Evolutionary conservation across 345 rosid species (phyloP).

Genomic region (Lenwebbia sp.): DNA sequence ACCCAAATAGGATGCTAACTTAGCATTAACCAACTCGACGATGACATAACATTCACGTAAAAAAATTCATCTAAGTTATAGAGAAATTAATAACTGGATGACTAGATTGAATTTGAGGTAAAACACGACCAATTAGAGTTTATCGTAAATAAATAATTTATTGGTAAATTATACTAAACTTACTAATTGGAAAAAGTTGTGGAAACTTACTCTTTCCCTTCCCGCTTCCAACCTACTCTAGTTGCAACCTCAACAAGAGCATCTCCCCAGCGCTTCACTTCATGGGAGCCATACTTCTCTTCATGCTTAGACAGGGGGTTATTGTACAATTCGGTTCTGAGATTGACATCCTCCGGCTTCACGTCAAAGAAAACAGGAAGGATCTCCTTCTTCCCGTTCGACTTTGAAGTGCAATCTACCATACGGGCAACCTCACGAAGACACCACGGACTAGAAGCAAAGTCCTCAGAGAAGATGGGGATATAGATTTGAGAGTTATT

Average conservation of each 20-base stretch:
- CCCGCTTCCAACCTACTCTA: not conserved
- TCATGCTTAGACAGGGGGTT: not conserved
- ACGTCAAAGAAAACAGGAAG: not conserved
- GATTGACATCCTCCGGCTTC: not conserved
- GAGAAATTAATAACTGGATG: not conserved
- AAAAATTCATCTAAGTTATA: too few species aligned
- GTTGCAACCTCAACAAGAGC: not conserved
- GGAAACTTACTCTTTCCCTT: not conserved
- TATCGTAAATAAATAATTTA: too few species aligned
- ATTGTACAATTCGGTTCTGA: not conserved
- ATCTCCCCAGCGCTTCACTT: not conserved
- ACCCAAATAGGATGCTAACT: not conserved
- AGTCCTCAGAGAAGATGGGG: not conserved
- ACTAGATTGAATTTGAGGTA: not conserved
- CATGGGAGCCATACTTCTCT: not conserved
- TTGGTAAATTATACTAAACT: too few species aligned
- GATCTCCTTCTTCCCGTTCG: not conserved
- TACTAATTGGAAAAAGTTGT: not conserved
- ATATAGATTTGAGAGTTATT: not conserved
- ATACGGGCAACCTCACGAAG: not conserved
- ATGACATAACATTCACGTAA: too few species aligned
- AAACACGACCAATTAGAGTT: too few species aligned
- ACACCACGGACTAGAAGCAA: not conserved
- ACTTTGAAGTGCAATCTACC: not conserved
- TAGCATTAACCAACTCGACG: not conserved